Evolutionary conservation across 257 asterid species (phyloP), one percentile per base, ranked within the genome.

Genomic region (Solanum virginianum): DNA sequence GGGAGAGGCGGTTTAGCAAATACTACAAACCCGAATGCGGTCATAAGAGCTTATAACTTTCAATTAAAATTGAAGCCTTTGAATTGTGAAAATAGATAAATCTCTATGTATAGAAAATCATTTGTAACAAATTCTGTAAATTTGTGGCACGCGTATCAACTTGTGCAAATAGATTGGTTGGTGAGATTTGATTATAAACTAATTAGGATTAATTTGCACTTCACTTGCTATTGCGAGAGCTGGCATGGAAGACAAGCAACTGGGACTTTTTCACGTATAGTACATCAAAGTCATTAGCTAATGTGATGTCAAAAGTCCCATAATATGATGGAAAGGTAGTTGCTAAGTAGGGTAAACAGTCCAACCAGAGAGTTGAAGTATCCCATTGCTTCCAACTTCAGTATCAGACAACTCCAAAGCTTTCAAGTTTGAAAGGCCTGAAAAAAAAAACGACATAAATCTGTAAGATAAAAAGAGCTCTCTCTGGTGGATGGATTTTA

Each of bases 381-480:
- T 83, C 56, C 85, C 85, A 51, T 83, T 4, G 66, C 66, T 68
- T 51, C 74, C 85, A 32, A 83, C 79, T 51, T 83, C 79, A 83
- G 77, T 68, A 68, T 83, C 80, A 18, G 85, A 83, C 10, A 83
- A 80, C 69, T 83, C 85, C 85, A 83, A 68, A 83, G 49, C 36
- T 26, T 83, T 83, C 68, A 83, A 83, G 81, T 83, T 49, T 9
- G 49, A 43, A 18, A 83, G 80, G 4, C 85, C 85, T 83, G 81
- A 83, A 83, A 51, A 79, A 51, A 41, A 68, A 7, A 12, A 14
- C 2, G 7, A 10, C 45, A 49, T 15, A 24, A 53, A 49, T 53
- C 63, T 75, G 12, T 24, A 51, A 77, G 63, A 77, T 15, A 24
- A 24, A 24, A 9, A 51, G 24, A 51, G 7, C 45, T 77, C 47